Conservation (phyloP, 2,329 filamentous ascomycete species). For the Exophiala oligosperma region DNA sequence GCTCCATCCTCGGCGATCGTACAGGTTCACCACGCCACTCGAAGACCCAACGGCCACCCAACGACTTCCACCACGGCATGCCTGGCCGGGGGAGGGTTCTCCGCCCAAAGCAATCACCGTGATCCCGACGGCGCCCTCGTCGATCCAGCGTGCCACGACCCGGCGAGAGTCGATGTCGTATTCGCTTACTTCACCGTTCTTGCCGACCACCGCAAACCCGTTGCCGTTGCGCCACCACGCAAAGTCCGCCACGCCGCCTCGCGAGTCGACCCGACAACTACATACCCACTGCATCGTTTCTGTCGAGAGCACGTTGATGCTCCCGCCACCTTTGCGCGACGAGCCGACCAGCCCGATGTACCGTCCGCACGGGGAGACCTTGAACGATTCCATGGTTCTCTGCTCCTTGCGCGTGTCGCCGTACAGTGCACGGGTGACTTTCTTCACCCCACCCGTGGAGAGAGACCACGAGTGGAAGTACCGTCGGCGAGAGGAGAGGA, state of each 20-base stretch:
- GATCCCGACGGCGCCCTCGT: conserved; percentile 84
- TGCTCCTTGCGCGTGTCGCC: conserved; percentile 60
- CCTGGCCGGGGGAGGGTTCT: conserved; percentile 35
- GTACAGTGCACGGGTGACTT: conserved; percentile 73
- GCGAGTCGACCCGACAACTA: conserved; percentile 77
- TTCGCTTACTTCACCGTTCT: conserved; percentile 86
- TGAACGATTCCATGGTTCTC: conserved; percentile 87
- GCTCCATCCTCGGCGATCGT: conserved; percentile 64
- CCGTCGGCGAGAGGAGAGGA: conserved; percentile 81
- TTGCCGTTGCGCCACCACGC: conserved; percentile 86
- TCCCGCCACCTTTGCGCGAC: conserved; percentile 79
- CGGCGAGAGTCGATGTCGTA: conserved; percentile 70
- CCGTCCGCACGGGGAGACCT: conserved; percentile 78
- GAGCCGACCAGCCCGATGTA: conserved; percentile 83
- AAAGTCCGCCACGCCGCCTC: conserved; percentile 84
- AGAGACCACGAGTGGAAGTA: conserved; percentile 97
- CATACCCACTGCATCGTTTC: conserved; percentile 83
- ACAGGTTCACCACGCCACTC: conserved; percentile 88
- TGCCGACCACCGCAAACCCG: conserved; percentile 79
- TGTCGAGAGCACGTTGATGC: conserved; percentile 81
- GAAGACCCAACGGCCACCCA: conserved; percentile 88
- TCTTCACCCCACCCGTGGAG: conserved; percentile 75
- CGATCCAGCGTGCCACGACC: conserved; percentile 80
- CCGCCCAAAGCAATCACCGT: conserved; percentile 77
- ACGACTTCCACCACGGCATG: conserved; percentile 67